Base-by-base conservation (phyloP, 2,329 filamentous ascomycete genomes). In the Tolypocladium paradoxum region DNA sequence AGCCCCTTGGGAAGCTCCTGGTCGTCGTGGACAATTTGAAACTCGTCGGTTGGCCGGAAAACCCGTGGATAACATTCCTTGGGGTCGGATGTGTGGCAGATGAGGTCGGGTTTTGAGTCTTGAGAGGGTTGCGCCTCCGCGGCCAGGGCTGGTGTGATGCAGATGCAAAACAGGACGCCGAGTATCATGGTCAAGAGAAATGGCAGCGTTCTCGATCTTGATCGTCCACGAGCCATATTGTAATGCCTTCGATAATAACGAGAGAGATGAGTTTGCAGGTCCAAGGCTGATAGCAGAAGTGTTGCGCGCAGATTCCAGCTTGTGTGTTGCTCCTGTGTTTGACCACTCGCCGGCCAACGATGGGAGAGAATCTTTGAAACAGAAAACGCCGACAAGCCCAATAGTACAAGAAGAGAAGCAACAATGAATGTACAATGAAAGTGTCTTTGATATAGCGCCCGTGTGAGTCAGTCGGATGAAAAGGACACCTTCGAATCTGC, bases 1-100 rank as follows among this genome's bases (percentile, higher is more conserved):
- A 88, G 74, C 6, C 84, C 84, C 0, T 74, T 68, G 1, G 84
- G 84, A 4, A 88, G 63, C 37, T 85, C 77, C 64, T 88, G 84
- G 59, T 85, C 84, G 36, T 81, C 75, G 55, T 75, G 80, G 40
- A 88, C 74, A 8, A 68, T 62, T 64, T 85, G 82, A 58, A 87
- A 88, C 53, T 85, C 76, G 48, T 83, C 69, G 1, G 83, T 87
- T 1, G 84, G 73, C 53, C 78, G 72, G 56, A 88, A 88, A 2
- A 84, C 57, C 48, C 75, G 76, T 1, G 84, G 82, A 58, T 88
- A 88, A 65, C 84, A 88, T 54, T 85, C 83, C 47, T 74, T 67
- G 0, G 74, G 70, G 59, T 84, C 74, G 48, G 75, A 70, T 43
- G 79, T 81, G 64, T 84, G 81, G 59, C 84, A 88, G 65, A 88